A percentile compares a stretch with the other conserved stretches of the same genome.
Evolutionary conservation across 2,329 filamentous ascomycete genomes (phyloP).

Genomic region (Purpureocillium takamizusanense): DNA sequence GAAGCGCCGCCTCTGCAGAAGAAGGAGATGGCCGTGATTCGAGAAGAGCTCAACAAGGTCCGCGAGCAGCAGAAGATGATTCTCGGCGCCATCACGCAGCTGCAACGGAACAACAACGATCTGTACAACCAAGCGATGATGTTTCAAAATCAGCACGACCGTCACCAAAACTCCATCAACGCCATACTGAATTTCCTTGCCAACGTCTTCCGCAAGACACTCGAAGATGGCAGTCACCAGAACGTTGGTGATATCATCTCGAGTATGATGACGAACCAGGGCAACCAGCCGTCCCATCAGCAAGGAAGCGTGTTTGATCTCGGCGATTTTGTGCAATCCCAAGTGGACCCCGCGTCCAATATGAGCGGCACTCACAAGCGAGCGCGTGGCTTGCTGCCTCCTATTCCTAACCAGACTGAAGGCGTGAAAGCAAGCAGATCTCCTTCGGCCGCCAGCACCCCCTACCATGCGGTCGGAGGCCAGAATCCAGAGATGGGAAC

Average conservation of each 20-base stretch:
- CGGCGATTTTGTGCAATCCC: constrained; percentile 46
- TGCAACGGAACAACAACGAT: constrained; percentile 80
- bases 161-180: constrained; percentile 98
- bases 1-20: constrained; percentile 44
- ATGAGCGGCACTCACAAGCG: constrained; percentile 38
- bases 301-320: constrained; percentile 53
- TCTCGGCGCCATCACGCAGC: constrained; percentile 66
- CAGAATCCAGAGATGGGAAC: constrained; percentile 40
- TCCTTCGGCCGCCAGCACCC: constrained; percentile 17
- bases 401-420: constrained; percentile 34
- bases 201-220: constrained; percentile 88
- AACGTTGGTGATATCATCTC: constrained; percentile 81
- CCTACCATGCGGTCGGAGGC: constrained; percentile 15
- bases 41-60: constrained; percentile 71
- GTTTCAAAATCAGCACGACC: constrained; percentile 85
- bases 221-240: constrained; percentile 69
- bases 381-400: constrained; percentile 43
- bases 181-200: constrained; percentile 96
- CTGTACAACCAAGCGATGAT: constrained; percentile 80
- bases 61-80: constrained; percentile 83
- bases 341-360: constrained; percentile 26
- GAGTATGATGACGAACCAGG: constrained; percentile 56
- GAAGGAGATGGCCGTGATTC: constrained; percentile 69
- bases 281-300: constrained; percentile 28
- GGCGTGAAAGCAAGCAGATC: constrained; percentile 15